Evolutionary conservation across 176 grass and related monocot species (phyloP).

Genomic region (Saccharum officinarum): DNA sequence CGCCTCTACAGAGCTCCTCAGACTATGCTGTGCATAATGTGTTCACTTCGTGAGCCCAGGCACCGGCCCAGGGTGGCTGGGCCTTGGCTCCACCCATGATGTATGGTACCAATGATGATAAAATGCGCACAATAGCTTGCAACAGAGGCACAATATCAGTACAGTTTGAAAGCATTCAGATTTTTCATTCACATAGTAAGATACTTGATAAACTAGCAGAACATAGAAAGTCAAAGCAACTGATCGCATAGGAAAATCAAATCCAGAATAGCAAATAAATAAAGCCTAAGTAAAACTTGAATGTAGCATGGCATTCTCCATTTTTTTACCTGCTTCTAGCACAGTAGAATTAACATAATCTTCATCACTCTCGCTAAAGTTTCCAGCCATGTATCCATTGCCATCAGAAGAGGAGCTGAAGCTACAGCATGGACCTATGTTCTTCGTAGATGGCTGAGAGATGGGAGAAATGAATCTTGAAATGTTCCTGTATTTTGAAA

Average conservation of each 20-base stretch:
- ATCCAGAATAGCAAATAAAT: background rate
- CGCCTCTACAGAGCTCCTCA: no score
- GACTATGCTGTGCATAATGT: no score
- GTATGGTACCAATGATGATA: background rate
- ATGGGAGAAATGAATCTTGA: slow-evolving; percentile 41
- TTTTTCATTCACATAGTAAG: background rate
- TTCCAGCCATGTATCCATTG: slow-evolving; percentile 74
- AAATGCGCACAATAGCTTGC: background rate
- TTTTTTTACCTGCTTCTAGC: slow-evolving; percentile 74
- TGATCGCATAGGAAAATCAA: background rate
- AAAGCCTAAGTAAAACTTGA: background rate
- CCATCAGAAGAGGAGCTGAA: slow-evolving; percentile 85
- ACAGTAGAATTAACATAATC: slow-evolving; percentile 90
- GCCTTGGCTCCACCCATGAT: no score
- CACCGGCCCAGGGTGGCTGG: no score
- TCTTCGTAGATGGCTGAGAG: slow-evolving; percentile 32
- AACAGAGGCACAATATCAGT: background rate
- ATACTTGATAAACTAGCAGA: background rate
- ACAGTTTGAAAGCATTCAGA: background rate
- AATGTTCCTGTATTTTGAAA: slow-evolving; percentile 50
- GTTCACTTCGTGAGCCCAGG: no score
- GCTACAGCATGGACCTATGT: slow-evolving; percentile 36
- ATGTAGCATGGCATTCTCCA: background rate
- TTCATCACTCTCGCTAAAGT: slow-evolving; percentile 82
- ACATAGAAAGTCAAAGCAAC: background rate